These are phyloP conservation scores for Phytophthora nicotianae DNA, from an alignment of 352 stramenopile species.

Conservation along the genomic window DNA sequence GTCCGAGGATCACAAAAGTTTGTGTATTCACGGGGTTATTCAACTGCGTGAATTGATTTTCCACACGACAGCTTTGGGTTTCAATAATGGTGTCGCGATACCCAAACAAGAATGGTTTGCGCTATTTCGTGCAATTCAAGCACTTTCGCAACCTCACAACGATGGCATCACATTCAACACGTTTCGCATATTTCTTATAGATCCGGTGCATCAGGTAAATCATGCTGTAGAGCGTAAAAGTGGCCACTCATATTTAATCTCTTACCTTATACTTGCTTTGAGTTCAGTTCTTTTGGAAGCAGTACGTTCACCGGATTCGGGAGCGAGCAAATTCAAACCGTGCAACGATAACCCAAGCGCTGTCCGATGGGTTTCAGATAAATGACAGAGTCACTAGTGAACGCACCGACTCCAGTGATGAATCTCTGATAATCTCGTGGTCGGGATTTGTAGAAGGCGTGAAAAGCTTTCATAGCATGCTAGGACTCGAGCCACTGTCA, in stretches of 20 bases:
- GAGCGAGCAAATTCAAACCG: slow-evolving; percentile 9
- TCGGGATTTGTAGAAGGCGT: slow-evolving; percentile 31
- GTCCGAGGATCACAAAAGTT: neutral
- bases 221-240: neutral
- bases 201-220: slow-evolving; percentile 50
- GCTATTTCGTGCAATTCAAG: slow-evolving; percentile 41
- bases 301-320: slow-evolving; percentile 29
- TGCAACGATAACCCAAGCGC: slow-evolving; percentile 13
- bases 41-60: slow-evolving; percentile 28
- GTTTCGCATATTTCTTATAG: slow-evolving; percentile 45
- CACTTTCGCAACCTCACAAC: slow-evolving; percentile 13
- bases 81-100: slow-evolving; percentile 14
- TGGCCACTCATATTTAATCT: neutral
- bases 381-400: neutral
- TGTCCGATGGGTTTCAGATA: slow-evolving; percentile 14
- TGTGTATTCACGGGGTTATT: slow-evolving; percentile 9
- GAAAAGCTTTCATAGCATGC: slow-evolving; percentile 24
- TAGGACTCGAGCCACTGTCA: slow-evolving; percentile 11
- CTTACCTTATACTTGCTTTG: slow-evolving; percentile 1
- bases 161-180: slow-evolving; percentile 28
- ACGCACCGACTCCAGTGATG: neutral
- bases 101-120: slow-evolving; percentile 49
- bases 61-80: slow-evolving; percentile 24
- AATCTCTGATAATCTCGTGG: slow-evolving; percentile 16
- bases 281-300: slow-evolving; percentile 38